These are phyloP conservation scores for Ascochyta viciae-villosae DNA, from an alignment of 2,329 filamentous ascomycete genomes.

Conservation along the genomic window DNA sequence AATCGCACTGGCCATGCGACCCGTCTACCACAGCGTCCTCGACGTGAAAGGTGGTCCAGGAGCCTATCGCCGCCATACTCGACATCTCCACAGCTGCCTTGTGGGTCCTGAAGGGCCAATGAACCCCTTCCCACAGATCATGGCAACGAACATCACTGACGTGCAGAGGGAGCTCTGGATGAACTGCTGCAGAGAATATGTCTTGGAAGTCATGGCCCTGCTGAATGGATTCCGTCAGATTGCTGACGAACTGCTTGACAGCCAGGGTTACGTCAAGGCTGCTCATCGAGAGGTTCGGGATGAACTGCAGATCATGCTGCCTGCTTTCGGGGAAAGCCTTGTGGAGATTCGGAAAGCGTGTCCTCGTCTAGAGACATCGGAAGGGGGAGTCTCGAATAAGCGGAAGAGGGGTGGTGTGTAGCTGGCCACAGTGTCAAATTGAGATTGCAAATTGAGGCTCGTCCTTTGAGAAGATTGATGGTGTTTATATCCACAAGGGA, in stretches of 20 bases:
- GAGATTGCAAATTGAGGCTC: too few relatives aligned
- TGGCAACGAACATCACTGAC: background rate
- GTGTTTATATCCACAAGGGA: too few relatives aligned
- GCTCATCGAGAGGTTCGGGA: background rate
- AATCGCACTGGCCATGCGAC: slow-evolving; percentile 14
- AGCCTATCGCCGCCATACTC: slow-evolving; percentile 2
- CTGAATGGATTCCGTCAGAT: slow-evolving; percentile 5
- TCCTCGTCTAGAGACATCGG: background rate
- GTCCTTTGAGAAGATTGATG: too few relatives aligned
- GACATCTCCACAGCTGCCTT: background rate
- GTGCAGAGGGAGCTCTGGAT: slow-evolving; percentile 3
- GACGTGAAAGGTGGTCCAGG: background rate
- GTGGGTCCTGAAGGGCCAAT: background rate
- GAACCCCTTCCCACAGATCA: background rate
- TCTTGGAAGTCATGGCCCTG: background rate
- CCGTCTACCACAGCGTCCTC: slow-evolving; percentile 1
- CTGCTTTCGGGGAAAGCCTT: slow-evolving; percentile 5
- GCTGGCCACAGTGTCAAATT: background rate
- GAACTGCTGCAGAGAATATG: slow-evolving; percentile 4
- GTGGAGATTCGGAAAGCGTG: background rate
- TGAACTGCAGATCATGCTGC: background rate
- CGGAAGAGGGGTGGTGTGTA: background rate
- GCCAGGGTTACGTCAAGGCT: background rate
- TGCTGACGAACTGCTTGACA: slow-evolving; percentile 9
- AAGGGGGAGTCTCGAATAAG: background rate